These are phyloP conservation scores for Eudorina sp. DNA, from an alignment of 139 green algal genomes.

Conservation along the genomic window DNA sequence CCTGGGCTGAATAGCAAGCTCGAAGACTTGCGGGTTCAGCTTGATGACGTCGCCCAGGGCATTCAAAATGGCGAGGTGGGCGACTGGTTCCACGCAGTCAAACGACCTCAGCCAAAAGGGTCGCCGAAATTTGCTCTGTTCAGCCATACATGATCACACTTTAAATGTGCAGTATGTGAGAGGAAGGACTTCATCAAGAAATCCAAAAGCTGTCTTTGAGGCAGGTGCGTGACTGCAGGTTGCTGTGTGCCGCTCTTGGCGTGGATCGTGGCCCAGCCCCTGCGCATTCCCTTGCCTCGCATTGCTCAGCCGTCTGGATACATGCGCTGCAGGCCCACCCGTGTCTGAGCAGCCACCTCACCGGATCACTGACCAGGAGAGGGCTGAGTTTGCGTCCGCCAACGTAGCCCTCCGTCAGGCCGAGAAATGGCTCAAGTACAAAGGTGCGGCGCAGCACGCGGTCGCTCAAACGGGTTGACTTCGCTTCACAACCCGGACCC, in stretches of 20 bases:
- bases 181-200: background rate
- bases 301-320: no score
- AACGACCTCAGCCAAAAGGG: background rate
- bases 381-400: background rate
- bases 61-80: constrained; percentile 4
- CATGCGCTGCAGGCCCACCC: background rate
- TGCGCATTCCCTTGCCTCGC: no score
- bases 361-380: background rate
- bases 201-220: background rate
- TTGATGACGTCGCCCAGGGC: constrained; percentile 8
- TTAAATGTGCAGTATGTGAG: background rate
- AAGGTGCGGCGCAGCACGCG: background rate
- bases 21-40: background rate
- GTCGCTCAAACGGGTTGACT: no score
- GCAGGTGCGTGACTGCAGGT: background rate
- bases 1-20: constrained; percentile 2
- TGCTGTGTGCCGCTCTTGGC: no score
- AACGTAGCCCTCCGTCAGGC: constrained; percentile 13
- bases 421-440: constrained; percentile 9
- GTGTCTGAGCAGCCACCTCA: background rate
- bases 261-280: no score
- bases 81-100: background rate
- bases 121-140: no score
- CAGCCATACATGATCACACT: background rate
- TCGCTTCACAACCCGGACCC: no score